Evolutionary conservation across 1,284 basidiomycete species (phyloP), one percentile per base, ranked within the genome.

Genomic region (Tremellales sp.): DNA sequence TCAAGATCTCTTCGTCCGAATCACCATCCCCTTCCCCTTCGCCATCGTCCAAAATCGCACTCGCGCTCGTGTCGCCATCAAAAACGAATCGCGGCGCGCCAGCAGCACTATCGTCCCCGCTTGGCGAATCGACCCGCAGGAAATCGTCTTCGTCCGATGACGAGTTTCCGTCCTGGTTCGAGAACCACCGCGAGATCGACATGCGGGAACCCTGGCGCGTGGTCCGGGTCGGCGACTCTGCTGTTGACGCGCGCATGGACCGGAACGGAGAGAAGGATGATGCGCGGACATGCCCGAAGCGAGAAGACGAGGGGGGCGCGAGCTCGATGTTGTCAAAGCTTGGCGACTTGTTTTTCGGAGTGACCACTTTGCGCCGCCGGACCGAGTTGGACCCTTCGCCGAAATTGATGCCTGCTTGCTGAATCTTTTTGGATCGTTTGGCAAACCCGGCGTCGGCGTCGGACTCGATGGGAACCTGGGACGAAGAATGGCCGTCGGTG

Each of bases 361-460:
- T n/a, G n/a, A 27, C 25, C 19, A 25, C 12, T 16, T 28, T 40
- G 39, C 29, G 29, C 29, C 9, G 9, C 10, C 10, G 29, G 10
- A n/a, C n/a, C n/a, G 29, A 10, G n/a, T 29, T 32, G 13, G 21
- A n/a, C 4, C 27, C 19, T 37, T 21, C 6, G 46, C n/a, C 9
- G 32, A 34, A 14, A 27, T 39, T 25, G 33, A 25, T 22, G 3
- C 16, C 35, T n/a, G n/a, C n/a, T n/a, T n/a, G n/a, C n/a, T 41
- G 44, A 19, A 40, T 21, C 3, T 47, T 40, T 16, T 57, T 44
- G 3, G 54, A 53, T 14, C 70, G 60, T 26, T 60, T 48, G n/a
- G 60, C 66, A 28, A 73, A 70, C 8, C 68, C 72, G 10, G 63
- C 54, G 47, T 75, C 73, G 18, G 62, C 68, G 46, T 75, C 73